A percentile compares a stretch with the other conserved stretches of the same genome.
phyloP scores from a whole-genome alignment of 805 yeast genomes.

The Teunomyces pallodes region DNA sequence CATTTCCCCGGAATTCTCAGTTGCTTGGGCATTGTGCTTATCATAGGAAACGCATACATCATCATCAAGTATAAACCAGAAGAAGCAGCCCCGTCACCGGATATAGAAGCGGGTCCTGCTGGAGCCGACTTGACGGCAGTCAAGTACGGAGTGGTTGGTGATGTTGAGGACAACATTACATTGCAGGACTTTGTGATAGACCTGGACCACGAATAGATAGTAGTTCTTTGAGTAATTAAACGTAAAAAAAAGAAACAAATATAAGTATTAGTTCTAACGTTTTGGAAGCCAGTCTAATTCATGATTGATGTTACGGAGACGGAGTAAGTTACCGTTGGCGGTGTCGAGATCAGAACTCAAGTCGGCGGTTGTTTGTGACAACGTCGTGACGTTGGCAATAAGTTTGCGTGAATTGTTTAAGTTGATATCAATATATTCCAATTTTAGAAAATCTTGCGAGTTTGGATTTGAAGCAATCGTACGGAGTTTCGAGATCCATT shows the following conservation, averaged over 20 bases:
- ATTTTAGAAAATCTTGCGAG: slow-evolving; percentile 30
- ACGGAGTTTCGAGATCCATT: slow-evolving; percentile 27
- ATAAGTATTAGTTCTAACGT: too few relatives aligned
- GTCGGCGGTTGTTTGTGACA: slow-evolving; percentile 9
- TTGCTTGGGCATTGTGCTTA: slow-evolving; percentile 64
- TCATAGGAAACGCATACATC: slow-evolving; percentile 60
- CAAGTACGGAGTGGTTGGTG: slow-evolving; percentile 6
- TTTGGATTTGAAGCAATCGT: slow-evolving; percentile 34
- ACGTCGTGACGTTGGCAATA: slow-evolving; percentile 18
- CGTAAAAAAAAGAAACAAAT: too few relatives aligned
- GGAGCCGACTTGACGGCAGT: background rate
- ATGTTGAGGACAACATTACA: slow-evolving; percentile 17
- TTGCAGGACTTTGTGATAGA: slow-evolving; percentile 28
- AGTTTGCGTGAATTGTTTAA: slow-evolving; percentile 36
- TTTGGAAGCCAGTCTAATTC: slow-evolving; percentile 22
- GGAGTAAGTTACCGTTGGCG: slow-evolving; percentile 16
- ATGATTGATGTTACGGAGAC: slow-evolving; percentile 17
- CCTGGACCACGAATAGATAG: slow-evolving; percentile 1
- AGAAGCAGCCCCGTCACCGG: background rate
- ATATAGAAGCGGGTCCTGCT: slow-evolving; percentile 4
- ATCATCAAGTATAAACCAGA: slow-evolving; percentile 54
- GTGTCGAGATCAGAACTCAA: slow-evolving; percentile 8
- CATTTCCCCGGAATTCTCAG: slow-evolving; percentile 72
- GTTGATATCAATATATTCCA: slow-evolving; percentile 37
- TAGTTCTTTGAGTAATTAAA: background rate